Evolutionary conservation across 208 protist genomes (phyloP).

Genomic region (Lotmaria passim): DNA sequence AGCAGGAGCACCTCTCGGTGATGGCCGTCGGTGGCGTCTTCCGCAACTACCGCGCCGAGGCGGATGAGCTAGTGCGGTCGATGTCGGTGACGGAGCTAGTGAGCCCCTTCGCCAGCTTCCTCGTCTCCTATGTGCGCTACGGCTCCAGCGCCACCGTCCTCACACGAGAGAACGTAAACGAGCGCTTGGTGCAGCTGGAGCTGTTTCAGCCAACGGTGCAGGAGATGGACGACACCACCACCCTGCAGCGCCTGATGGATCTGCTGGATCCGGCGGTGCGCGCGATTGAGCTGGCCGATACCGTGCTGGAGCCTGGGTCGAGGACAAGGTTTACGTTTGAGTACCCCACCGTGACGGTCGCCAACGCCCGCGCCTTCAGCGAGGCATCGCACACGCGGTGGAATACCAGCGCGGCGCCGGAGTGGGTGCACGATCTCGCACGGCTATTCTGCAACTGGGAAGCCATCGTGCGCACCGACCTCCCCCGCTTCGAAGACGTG

Average conservation of each 20-base stretch:
- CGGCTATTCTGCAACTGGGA: slow-evolving; percentile 91
- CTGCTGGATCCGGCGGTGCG: slow-evolving; percentile 74
- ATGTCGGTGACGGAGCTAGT: slow-evolving; percentile 67
- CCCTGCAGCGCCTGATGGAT: slow-evolving; percentile 68
- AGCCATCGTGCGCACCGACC: slow-evolving; percentile 78
- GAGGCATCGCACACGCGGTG: slow-evolving; percentile 49
- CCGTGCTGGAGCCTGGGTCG: neutral
- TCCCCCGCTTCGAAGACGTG: slow-evolving; percentile 74
- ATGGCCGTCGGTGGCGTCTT: slow-evolving; percentile 78
- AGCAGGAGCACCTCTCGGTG: slow-evolving; percentile 65
- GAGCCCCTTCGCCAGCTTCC: slow-evolving; percentile 74
- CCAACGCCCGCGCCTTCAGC: slow-evolving; percentile 56
- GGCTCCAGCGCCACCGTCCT: slow-evolving; percentile 63
- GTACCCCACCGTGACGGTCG: slow-evolving; percentile 30
- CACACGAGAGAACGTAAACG: slow-evolving; percentile 71
- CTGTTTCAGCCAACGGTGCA: slow-evolving; percentile 69
- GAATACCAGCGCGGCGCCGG: slow-evolving; percentile 56
- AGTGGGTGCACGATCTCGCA: slow-evolving; percentile 86
- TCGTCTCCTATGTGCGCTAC: slow-evolving; percentile 81
- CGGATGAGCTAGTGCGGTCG: slow-evolving; percentile 66
- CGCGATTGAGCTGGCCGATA: slow-evolving; percentile 42
- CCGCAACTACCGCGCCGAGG: slow-evolving; percentile 74
- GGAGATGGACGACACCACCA: slow-evolving; percentile 48
- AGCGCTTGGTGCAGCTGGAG: slow-evolving; percentile 61
- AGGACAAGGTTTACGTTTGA: neutral